Percentiles rank a stretch among this genome's conserved stretches.
These are phyloP conservation scores for Wickerhamiella azyma DNA, from an alignment of 805 yeast species.

Conservation along the genomic window DNA sequence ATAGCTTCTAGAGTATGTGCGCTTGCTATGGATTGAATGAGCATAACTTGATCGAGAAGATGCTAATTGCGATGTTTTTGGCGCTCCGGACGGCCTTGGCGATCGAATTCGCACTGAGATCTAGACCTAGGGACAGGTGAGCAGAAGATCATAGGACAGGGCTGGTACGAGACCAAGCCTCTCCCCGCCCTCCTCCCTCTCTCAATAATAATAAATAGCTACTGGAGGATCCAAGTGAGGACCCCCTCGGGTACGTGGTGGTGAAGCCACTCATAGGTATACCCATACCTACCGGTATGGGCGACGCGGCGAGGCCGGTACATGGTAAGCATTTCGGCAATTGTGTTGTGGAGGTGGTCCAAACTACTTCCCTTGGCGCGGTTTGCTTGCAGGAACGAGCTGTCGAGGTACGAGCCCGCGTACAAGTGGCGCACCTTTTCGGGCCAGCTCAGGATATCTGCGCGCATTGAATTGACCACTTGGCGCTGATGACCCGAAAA, in stretches of 20 bases:
- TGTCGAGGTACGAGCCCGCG: slow-evolving; percentile 24
- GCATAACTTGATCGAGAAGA: no score
- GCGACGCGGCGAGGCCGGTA: slow-evolving; percentile 21
- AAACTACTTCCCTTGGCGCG: slow-evolving; percentile 24
- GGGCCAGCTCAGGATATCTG: slow-evolving; percentile 32
- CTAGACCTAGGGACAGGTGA: no score
- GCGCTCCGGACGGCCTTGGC: no score
- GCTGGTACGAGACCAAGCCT: no score
- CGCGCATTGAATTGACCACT: slow-evolving; percentile 24
- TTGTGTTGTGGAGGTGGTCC: slow-evolving; percentile 21
- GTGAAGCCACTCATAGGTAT: slow-evolving; percentile 21
- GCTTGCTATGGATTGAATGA: no score
- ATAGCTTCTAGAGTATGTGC: no score
- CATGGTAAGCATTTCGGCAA: slow-evolving; percentile 22
- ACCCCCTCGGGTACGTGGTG: slow-evolving; percentile 22
- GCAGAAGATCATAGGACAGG: no score
- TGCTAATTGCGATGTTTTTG: no score
- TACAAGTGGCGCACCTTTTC: slow-evolving; percentile 27
- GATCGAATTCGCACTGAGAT: no score
- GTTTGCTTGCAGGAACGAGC: slow-evolving; percentile 22
- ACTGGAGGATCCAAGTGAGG: slow-evolving; percentile 12
- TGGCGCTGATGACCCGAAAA: slow-evolving; percentile 20
- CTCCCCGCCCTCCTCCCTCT: no score
- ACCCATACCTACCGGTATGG: slow-evolving; percentile 25
- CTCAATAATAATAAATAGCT: background rate